phyloP scores from a whole-genome alignment of 176 grass and related monocot species.

The Cocos nucifera region DNA sequence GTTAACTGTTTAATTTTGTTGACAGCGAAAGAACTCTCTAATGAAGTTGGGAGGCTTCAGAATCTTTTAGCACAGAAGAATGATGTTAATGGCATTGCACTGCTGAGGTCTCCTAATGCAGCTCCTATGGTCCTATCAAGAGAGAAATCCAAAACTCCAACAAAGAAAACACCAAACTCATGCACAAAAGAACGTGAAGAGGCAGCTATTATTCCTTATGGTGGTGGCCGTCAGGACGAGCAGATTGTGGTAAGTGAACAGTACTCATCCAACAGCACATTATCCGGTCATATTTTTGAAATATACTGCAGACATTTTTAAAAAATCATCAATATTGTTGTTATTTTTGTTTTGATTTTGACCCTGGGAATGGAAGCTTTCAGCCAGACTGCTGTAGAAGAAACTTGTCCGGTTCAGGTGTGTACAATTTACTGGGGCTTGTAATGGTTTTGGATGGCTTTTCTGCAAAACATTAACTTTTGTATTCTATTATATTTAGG shows the following conservation, averaged over 20 bases:
- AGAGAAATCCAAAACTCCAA: constrained; percentile 10
- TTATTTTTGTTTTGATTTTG: constrained; percentile 15
- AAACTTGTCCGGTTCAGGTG: constrained; percentile 30
- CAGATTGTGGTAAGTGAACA: constrained; percentile 19
- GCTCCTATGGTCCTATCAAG: not conserved
- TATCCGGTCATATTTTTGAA: too few species aligned
- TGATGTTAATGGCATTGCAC: constrained; percentile 13
- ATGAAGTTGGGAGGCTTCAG: constrained; percentile 45
- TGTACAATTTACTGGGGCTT: constrained; percentile 19
- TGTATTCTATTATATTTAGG: constrained; percentile 25
- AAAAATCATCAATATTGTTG: constrained; percentile 6
- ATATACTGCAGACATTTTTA: too few species aligned
- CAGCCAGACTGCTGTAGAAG: constrained; percentile 41
- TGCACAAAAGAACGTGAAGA: constrained; percentile 3
- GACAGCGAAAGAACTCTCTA: constrained; percentile 45
- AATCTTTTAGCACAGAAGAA: constrained; percentile 36
- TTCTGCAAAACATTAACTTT: constrained; percentile 16
- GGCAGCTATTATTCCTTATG: constrained; percentile 4
- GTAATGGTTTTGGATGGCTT: not conserved
- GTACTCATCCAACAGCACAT: too few species aligned
- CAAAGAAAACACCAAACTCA: constrained; percentile 15
- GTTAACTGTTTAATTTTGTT: constrained; percentile 6
- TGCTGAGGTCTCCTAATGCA: constrained; percentile 1
- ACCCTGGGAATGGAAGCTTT: constrained; percentile 22
- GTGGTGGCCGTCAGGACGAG: constrained; percentile 14